These are phyloP conservation scores for Cyanophora paradoxa DNA, from an alignment of 78 protist genomes.

Conservation along the genomic window DNA sequence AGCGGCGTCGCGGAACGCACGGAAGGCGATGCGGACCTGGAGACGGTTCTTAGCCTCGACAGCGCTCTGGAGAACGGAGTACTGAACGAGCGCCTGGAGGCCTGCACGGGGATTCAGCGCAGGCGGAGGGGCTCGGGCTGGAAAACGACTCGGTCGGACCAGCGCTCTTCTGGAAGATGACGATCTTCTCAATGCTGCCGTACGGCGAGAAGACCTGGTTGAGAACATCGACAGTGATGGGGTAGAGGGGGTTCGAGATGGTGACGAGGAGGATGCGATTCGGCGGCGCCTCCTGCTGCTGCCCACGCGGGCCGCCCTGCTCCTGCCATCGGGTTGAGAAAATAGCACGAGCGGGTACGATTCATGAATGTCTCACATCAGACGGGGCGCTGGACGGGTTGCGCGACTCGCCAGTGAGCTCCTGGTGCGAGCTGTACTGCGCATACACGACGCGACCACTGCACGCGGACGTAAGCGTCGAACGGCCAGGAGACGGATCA, in stretches of 20 bases:
- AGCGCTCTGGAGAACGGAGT: slow-evolving; percentile 27
- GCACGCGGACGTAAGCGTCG: too few species aligned
- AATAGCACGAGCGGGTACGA: too few species aligned
- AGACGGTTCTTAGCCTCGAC: slow-evolving; percentile 27
- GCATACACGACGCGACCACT: neutral
- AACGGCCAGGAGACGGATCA: too few species aligned
- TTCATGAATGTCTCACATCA: too few species aligned
- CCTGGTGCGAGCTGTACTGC: neutral
- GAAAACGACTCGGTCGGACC: too few species aligned
- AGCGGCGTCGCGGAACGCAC: neutral
- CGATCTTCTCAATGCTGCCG: slow-evolving; percentile 51
- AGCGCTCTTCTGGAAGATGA: slow-evolving; percentile 54
- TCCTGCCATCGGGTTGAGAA: too few species aligned
- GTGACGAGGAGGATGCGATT: slow-evolving; percentile 52
- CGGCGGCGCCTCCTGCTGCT: slow-evolving; percentile 14
- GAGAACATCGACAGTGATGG: slow-evolving; percentile 58
- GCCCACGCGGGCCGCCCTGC: too few species aligned
- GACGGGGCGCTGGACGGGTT: too few species aligned
- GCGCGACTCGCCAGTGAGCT: too few species aligned
- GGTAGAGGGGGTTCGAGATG: slow-evolving; percentile 47
- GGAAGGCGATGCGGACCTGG: neutral
- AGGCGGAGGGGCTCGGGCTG: too few species aligned
- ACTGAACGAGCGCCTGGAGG: slow-evolving; percentile 48
- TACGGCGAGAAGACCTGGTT: slow-evolving; percentile 43
- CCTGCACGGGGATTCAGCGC: neutral